Evolutionary conservation across 768 basidiomycete genomes (phyloP).

Genomic region (Rubroboletus pulcherrimus): DNA sequence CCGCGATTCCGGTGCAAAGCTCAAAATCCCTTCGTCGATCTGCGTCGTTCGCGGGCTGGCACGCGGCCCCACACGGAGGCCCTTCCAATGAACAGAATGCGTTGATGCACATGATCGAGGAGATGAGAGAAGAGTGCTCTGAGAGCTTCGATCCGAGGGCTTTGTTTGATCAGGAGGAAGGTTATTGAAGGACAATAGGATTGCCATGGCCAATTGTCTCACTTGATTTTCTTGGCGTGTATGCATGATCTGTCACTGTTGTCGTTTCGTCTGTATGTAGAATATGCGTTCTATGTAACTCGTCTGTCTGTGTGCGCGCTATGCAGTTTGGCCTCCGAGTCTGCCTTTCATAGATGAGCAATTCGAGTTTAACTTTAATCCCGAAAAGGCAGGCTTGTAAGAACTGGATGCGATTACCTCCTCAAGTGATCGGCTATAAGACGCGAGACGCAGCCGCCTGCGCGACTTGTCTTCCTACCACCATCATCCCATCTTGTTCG

Average conservation of each 20-base stretch:
- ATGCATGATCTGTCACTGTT: background rate
- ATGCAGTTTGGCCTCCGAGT: too few relatives aligned
- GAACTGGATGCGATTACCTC: background rate
- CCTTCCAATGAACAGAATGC: background rate
- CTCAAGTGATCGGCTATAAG: slow-evolving; percentile 5
- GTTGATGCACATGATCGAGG: slow-evolving; percentile 16
- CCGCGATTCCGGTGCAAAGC: background rate
- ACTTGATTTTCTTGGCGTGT: background rate
- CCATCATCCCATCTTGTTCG: slow-evolving; percentile 8
- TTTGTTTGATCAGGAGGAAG: slow-evolving; percentile 14
- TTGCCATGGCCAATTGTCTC: background rate
- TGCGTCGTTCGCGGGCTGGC: slow-evolving; percentile 21
- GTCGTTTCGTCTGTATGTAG: background rate
- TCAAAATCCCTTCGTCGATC: slow-evolving; percentile 24
- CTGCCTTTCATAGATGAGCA: too few relatives aligned
- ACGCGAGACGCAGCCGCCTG: background rate
- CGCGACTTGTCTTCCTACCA: slow-evolving; percentile 9
- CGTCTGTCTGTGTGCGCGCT: too few relatives aligned
- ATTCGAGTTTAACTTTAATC: background rate
- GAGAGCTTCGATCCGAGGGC: slow-evolving; percentile 17
- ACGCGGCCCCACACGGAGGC: background rate
- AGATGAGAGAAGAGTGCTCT: slow-evolving; percentile 17
- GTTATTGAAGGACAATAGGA: background rate
- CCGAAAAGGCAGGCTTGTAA: slow-evolving; percentile 1
- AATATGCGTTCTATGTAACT: background rate